Evolutionary conservation across 768 basidiomycete genomes (phyloP).

Genomic region (Tricholoma hemisulphureum): DNA sequence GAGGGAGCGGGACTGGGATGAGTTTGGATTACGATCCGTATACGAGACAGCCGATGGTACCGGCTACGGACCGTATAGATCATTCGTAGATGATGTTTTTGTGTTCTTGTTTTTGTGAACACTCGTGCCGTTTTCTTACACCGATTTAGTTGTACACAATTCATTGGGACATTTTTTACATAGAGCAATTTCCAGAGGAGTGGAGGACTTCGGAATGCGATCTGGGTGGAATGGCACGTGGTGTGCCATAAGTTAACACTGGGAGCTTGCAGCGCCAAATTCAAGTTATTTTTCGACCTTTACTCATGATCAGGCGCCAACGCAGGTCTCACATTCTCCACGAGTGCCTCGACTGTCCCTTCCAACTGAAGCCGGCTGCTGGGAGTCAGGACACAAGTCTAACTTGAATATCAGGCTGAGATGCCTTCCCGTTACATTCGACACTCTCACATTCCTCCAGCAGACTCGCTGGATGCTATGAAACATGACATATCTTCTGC

Average conservation of each 20-base stretch:
- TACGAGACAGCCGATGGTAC: constrained; percentile 19
- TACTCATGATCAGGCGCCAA: too few relatives aligned
- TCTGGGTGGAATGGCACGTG: too few relatives aligned
- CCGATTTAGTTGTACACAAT: not conserved
- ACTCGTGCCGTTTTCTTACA: not conserved
- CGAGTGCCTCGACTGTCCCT: too few relatives aligned
- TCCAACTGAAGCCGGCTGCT: too few relatives aligned
- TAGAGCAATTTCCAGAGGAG: not conserved
- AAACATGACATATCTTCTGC: constrained; percentile 6
- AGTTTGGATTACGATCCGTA: constrained; percentile 38
- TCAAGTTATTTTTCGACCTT: too few relatives aligned
- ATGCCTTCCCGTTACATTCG: constrained; percentile 16
- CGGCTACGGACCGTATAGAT: not conserved
- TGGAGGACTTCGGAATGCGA: too few relatives aligned
- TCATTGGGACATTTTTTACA: not conserved
- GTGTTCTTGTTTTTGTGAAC: too few relatives aligned
- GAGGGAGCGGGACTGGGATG: constrained; percentile 30
- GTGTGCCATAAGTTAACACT: too few relatives aligned
- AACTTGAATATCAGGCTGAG: too few relatives aligned
- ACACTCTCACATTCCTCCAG: constrained; percentile 9
- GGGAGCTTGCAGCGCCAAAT: too few relatives aligned
- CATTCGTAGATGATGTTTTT: constrained; percentile 3
- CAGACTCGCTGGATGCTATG: constrained; percentile 3
- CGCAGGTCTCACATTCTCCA: too few relatives aligned
- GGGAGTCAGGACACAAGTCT: too few relatives aligned